Base-by-base conservation (phyloP, 139 green algal genomes). In the Pleodorina starrii region DNA sequence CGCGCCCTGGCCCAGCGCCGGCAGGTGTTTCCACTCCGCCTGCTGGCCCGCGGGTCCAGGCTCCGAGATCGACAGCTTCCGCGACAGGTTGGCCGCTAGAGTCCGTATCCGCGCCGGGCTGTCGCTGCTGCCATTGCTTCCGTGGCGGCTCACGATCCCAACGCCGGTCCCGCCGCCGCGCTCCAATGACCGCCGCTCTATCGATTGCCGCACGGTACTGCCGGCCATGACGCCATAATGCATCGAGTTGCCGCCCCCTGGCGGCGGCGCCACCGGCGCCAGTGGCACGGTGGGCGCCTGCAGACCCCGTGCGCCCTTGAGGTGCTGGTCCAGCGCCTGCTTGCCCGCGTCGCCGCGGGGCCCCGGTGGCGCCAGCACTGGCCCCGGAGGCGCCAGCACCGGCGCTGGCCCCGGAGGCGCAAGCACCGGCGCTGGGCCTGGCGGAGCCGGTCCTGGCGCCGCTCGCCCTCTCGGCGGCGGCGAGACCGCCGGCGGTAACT, bases 21-120 rank as follows among this genome's bases (percentile, higher is more conserved):
- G 82, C 66, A 88, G 43, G 44, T 88, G 63, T 44, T 63, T 76
- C 82, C 82, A 88, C n/a, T 79, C 82, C 9, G 82, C 82, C 12
- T 88, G 82, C 44, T n/a, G 82, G 12, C 82, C 82, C 32, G 40
- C 21, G 32, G 82, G 82, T 51, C 44, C 82, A 6, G 82, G 82
- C 82, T 88, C 82, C 1, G 82, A 88, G 2, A 88, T 29, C 19
- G 63, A 71, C 0, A 40, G 44, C 60, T 88, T 88, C 1, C 66
- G 42, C 0, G 63, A 80, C 0, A 88, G 19, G 43, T 48, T 63
- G 46, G 57, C 43, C 4, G 36, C 27, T 38, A 54, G 79, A 32
- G 54, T 32, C 54, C 54, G 54, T 21, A 25, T 32, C 40, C 79
- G 79, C 40, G 59, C 29, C 6, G 79, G 79, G n/a, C 19, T 84